Evolutionary conservation across 2,329 filamentous ascomycete species (phyloP).

Genomic region (Scorias spongiosa): DNA sequence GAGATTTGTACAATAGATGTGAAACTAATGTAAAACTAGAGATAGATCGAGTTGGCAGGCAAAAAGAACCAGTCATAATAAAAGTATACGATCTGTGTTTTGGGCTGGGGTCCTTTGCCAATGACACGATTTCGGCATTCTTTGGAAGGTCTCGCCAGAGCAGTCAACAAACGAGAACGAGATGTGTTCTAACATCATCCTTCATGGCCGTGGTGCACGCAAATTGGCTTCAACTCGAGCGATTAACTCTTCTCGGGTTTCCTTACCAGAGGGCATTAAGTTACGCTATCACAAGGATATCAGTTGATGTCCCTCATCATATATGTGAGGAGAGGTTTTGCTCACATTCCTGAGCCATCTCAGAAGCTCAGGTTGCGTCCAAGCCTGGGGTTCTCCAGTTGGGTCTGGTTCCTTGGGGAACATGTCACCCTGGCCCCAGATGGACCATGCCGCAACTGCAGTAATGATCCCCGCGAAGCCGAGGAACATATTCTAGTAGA

Average conservation of each 20-base stretch:
- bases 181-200: neutral
- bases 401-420: constrained; percentile 65
- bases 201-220: constrained; percentile 24
- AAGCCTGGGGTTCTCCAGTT: constrained; percentile 55
- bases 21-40: neutral
- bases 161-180: no score
- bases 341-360: constrained; percentile 70
- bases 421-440: constrained; percentile 64
- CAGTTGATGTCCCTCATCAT: no score
- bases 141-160: no score
- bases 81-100: no score
- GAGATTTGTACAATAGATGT: neutral
- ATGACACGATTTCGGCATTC: no score
- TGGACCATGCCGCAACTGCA: constrained; percentile 66
- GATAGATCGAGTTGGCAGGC: neutral
- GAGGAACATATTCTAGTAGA: constrained; percentile 25
- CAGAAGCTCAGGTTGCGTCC: constrained; percentile 67
- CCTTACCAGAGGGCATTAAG: constrained; percentile 42
- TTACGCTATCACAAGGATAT: constrained; percentile 36
- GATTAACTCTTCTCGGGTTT: constrained; percentile 48
- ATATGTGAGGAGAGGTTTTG: constrained; percentile 6
- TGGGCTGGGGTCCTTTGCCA: no score
- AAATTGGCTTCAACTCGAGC: constrained; percentile 57
- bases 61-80: neutral
- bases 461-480: constrained; percentile 72